A percentile compares a stretch with the other conserved stretches of the same genome.
phyloP scores from a whole-genome alignment of 2,329 filamentous ascomycete species.

The Trichoderma afroharzianum region DNA sequence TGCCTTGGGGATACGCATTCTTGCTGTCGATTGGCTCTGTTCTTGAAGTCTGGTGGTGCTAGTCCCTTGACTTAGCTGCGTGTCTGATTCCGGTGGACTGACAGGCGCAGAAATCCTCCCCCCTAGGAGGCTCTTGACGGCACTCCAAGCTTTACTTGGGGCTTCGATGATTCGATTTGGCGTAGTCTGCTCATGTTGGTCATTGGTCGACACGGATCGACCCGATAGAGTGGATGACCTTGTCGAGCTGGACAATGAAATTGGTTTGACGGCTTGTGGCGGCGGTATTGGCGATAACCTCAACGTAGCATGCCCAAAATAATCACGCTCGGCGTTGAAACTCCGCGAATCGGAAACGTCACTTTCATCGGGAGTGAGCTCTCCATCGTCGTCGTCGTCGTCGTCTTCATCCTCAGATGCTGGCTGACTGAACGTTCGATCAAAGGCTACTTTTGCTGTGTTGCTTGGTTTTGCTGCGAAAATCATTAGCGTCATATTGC shows the following conservation, averaged over 20 bases:
- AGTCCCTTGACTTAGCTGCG: background rate
- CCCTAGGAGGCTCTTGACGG: background rate
- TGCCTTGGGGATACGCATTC: background rate
- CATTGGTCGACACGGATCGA: background rate
- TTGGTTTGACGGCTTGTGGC: background rate
- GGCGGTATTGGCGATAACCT: constrained; percentile 26
- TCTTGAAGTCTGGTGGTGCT: background rate
- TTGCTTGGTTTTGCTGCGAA: background rate
- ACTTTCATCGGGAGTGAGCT: constrained; percentile 18
- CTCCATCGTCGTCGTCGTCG: background rate
- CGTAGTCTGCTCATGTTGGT: background rate
- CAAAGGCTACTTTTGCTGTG: background rate
- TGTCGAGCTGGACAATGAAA: background rate
- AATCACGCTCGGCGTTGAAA: constrained; percentile 36
- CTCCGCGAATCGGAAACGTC: constrained; percentile 34
- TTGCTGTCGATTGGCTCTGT: background rate
- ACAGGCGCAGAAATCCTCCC: background rate
- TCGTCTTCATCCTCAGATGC: constrained; percentile 23
- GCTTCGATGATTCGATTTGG: background rate
- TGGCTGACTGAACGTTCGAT: background rate
- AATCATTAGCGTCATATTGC: background rate
- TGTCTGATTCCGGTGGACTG: constrained; percentile 16
- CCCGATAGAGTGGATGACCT: background rate
- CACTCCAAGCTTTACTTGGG: constrained; percentile 4
- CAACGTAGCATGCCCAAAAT: constrained; percentile 37